phyloP scores from a whole-genome alignment of 1,139 yeast genomes.

The Arxiozyma telluris region DNA sequence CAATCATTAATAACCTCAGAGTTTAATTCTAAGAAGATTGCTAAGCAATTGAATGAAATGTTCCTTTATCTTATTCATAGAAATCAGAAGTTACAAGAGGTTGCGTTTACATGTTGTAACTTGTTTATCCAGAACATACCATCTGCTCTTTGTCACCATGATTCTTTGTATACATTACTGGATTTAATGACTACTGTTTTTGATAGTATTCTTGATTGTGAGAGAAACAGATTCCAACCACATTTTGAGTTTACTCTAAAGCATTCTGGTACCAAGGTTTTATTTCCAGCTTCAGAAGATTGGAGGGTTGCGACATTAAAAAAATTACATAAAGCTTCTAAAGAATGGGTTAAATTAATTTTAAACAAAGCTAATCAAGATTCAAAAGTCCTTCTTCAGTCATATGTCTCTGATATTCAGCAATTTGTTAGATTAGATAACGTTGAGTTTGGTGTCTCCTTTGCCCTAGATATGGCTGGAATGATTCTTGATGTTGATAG shows the following conservation, averaged over 20 bases:
- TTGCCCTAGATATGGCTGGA: slow-evolving; percentile 87
- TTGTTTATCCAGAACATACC: slow-evolving; percentile 62
- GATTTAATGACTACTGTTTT: slow-evolving; percentile 73
- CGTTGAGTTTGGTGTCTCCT: slow-evolving; percentile 72
- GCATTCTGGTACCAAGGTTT: slow-evolving; percentile 49
- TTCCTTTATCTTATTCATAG: slow-evolving; percentile 72
- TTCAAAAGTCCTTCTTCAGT: slow-evolving; percentile 66
- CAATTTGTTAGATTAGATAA: slow-evolving; percentile 27
- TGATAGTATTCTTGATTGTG: slow-evolving; percentile 80
- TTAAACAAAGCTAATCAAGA: slow-evolving; percentile 57
- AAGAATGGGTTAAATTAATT: slow-evolving; percentile 53
- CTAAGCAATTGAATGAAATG: slow-evolving; percentile 62
- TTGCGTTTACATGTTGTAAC: slow-evolving; percentile 76
- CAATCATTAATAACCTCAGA: slow-evolving; percentile 26
- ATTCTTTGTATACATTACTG: slow-evolving; percentile 65
- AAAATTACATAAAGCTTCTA: slow-evolving; percentile 50
- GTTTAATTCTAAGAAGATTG: slow-evolving; percentile 53
- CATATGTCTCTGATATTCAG: slow-evolving; percentile 52
- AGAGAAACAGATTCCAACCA: slow-evolving; percentile 78
- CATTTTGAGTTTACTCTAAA: slow-evolving; percentile 58
- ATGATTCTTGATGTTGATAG: slow-evolving; percentile 54
- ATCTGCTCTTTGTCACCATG: slow-evolving; percentile 66
- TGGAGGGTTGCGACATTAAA: slow-evolving; percentile 69
- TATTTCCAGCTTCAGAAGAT: slow-evolving; percentile 66
- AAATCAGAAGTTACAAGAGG: slow-evolving; percentile 62